These are phyloP conservation scores for Fomitopsis schrenkii DNA, from an alignment of 1,284 basidiomycete species.

Conservation along the genomic window DNA sequence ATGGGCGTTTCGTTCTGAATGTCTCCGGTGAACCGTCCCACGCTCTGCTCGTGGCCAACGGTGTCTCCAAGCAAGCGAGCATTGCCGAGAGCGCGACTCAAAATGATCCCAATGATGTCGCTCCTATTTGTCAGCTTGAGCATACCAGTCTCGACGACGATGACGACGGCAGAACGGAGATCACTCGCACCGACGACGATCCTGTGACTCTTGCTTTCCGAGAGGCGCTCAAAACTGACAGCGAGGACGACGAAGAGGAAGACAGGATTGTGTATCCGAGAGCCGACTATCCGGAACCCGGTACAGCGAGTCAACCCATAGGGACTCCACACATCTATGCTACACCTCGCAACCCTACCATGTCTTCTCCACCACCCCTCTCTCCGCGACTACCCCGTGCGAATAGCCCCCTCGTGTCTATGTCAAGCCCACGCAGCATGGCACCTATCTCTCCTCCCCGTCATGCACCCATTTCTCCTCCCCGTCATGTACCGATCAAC, in stretches of 20 bases:
- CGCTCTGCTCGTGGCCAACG: not conserved
- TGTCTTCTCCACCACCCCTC: not conserved
- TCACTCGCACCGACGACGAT: slow-evolving; percentile 76
- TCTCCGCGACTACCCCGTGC: not conserved
- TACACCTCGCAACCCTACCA: not conserved
- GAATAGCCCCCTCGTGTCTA: slow-evolving; percentile 2
- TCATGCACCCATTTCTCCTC: not conserved
- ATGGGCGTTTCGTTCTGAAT: not conserved
- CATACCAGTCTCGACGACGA: slow-evolving; percentile 34
- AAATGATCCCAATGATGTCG: slow-evolving; percentile 3
- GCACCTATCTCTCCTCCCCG: not conserved
- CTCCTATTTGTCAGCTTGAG: not conserved
- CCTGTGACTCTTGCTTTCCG: slow-evolving; percentile 77
- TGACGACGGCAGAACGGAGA: slow-evolving; percentile 68
- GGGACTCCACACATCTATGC: slow-evolving; percentile 1
- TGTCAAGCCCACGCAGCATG: not conserved
- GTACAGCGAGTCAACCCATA: not conserved
- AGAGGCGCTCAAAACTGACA: slow-evolving; percentile 43
- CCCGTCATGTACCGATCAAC: not conserved
- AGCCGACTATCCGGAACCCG: not conserved
- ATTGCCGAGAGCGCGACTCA: slow-evolving; percentile 7
- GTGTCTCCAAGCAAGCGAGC: not conserved
- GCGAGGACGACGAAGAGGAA: slow-evolving; percentile 47
- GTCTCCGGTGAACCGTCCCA: not conserved
- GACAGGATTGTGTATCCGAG: slow-evolving; percentile 23